Conservation (phyloP, 2,329 filamentous ascomycete species). For the Diplodia sapinea region DNA sequence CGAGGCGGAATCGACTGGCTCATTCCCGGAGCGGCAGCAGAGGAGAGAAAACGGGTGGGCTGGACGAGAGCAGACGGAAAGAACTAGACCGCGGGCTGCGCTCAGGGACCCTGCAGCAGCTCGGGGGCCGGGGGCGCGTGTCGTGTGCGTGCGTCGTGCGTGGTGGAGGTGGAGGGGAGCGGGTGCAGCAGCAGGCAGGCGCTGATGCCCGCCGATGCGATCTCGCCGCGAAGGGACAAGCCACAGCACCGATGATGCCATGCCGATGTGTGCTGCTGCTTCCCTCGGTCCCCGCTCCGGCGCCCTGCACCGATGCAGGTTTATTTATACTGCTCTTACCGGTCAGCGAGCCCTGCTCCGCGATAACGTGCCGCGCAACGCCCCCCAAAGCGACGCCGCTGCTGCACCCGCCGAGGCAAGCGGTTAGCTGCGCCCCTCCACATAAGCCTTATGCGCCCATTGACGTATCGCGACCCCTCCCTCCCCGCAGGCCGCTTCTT, state of each 20-base stretch:
- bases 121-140: not conserved
- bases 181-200: not conserved
- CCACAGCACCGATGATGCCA: conserved; percentile 13
- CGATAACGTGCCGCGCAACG: not conserved
- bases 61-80: not conserved
- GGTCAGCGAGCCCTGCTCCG: conserved; percentile 13
- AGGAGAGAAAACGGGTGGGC: conserved; percentile 4
- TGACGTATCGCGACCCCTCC: not conserved
- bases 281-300: conserved; percentile 16
- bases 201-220: conserved; percentile 25
- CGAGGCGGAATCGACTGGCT: conserved; percentile 22
- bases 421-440: conserved; percentile 16
- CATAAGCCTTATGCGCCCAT: conserved; percentile 10
- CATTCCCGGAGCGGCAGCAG: conserved; percentile 2
- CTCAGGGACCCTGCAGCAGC: conserved; percentile 24
- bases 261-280: not conserved
- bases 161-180: not conserved
- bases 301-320: conserved; percentile 11
- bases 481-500: not conserved
- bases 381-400: not conserved
- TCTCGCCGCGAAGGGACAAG: conserved; percentile 1
- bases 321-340: conserved; percentile 27
- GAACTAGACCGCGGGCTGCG: conserved; percentile 14
- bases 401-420: conserved; percentile 10
- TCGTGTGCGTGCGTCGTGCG: not conserved